These are phyloP conservation scores for Candida loeiensis DNA, from an alignment of 805 yeast genomes.

Conservation along the genomic window DNA sequence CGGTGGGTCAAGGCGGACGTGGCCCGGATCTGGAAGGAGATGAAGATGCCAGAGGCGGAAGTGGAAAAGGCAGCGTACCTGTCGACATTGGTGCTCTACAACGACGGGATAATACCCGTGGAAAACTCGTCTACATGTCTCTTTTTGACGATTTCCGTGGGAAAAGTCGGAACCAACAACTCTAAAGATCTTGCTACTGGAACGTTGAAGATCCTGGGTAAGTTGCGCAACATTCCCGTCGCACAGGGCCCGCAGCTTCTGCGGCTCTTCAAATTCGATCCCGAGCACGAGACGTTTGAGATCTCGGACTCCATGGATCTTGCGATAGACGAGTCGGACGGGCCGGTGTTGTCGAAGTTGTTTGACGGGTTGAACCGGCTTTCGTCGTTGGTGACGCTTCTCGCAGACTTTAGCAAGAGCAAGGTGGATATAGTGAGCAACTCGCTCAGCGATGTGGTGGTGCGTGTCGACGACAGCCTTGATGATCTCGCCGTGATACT, in stretches of 20 bases:
- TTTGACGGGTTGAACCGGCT: constrained; percentile 31
- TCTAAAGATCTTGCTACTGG: background rate
- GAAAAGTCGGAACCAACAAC: background rate
- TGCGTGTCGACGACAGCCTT: constrained; percentile 25
- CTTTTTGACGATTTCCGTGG: constrained; percentile 27
- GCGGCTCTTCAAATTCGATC: constrained; percentile 20
- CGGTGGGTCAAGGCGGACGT: constrained; percentile 17
- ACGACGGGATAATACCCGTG: constrained; percentile 31
- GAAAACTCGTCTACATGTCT: constrained; percentile 31
- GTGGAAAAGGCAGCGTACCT: constrained; percentile 17
- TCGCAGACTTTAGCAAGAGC: constrained; percentile 30
- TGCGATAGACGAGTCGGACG: constrained; percentile 12
- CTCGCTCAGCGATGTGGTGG: constrained; percentile 25
- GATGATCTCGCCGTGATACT: constrained; percentile 13
- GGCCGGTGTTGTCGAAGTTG: constrained; percentile 2
- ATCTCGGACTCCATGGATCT: constrained; percentile 28
- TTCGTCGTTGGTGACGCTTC: constrained; percentile 29
- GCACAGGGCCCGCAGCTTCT: constrained; percentile 17
- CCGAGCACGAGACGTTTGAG: constrained; percentile 23
- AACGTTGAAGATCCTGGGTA: constrained; percentile 17
- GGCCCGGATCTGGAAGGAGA: constrained; percentile 1
- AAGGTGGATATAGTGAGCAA: constrained; percentile 25
- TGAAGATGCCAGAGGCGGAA: constrained; percentile 8
- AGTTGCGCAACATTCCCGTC: constrained; percentile 23
- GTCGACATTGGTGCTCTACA: constrained; percentile 21